These are phyloP conservation scores for Argentina anserina DNA, from an alignment of 306 rosid species.

Conservation along the genomic window DNA sequence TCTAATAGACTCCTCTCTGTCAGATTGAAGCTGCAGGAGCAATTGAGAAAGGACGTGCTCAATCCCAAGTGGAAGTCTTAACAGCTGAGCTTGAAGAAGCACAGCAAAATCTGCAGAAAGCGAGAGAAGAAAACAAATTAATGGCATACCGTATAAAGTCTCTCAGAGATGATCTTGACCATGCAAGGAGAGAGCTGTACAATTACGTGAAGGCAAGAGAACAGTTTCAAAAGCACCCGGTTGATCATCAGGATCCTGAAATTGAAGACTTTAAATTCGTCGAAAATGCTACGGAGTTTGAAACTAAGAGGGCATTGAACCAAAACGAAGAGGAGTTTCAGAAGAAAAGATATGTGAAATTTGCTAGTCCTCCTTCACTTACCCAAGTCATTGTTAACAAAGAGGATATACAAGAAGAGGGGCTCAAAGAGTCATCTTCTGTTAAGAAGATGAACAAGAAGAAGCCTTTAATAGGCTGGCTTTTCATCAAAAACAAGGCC, in stretches of 20 bases:
- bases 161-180: slow-evolving; percentile 61
- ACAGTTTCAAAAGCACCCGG: slow-evolving; percentile 22
- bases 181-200: slow-evolving; percentile 54
- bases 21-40: slow-evolving; percentile 42
- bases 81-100: slow-evolving; percentile 59
- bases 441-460: slow-evolving; percentile 53
- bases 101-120: slow-evolving; percentile 52
- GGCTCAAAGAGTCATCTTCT: slow-evolving; percentile 31
- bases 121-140: slow-evolving; percentile 54
- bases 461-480: slow-evolving; percentile 66
- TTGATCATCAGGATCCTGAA: slow-evolving; percentile 39
- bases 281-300: slow-evolving; percentile 33
- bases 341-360: slow-evolving; percentile 66
- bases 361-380: slow-evolving; percentile 68
- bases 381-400: slow-evolving; percentile 43
- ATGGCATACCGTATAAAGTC: slow-evolving; percentile 47
- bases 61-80: slow-evolving; percentile 39
- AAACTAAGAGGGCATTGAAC: slow-evolving; percentile 22
- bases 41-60: slow-evolving; percentile 35
- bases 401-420: slow-evolving; percentile 25
- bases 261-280: slow-evolving; percentile 61
- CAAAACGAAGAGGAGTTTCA: slow-evolving; percentile 33
- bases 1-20: too few species aligned
- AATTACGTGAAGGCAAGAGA: slow-evolving; percentile 49
- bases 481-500: slow-evolving; percentile 55